Percentiles rank a stretch among this genome's conserved stretches.
Evolutionary conservation across 1,139 yeast species (phyloP).

Genomic region (Torulaspora pretoriensis): DNA sequence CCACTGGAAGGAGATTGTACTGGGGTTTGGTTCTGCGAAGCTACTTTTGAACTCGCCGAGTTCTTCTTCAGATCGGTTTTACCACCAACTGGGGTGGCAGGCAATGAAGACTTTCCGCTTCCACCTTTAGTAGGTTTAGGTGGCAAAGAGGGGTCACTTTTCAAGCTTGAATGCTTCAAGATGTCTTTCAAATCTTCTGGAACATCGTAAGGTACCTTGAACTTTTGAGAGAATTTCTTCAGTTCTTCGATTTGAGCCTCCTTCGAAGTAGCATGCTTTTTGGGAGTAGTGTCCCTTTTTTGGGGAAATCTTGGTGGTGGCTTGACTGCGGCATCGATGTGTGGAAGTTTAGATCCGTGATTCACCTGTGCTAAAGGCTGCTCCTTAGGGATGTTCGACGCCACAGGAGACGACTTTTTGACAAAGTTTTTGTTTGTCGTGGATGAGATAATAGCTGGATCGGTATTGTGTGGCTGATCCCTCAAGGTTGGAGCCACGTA

Average conservation of each 20-base stretch:
- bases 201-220: constrained; percentile 68
- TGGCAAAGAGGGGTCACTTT: constrained; percentile 26
- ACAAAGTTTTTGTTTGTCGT: constrained; percentile 17
- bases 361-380: neutral
- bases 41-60: constrained; percentile 11
- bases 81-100: constrained; percentile 26
- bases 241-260: constrained; percentile 74
- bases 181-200: constrained; percentile 78
- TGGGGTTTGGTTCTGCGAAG: constrained; percentile 20
- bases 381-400: constrained; percentile 1
- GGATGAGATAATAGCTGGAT: constrained; percentile 72
- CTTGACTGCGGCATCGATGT: neutral
- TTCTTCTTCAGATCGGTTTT: constrained; percentile 23
- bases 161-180: constrained; percentile 34
- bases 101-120: constrained; percentile 16
- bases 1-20: constrained; percentile 18
- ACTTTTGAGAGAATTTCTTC: constrained; percentile 75
- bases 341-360: neutral
- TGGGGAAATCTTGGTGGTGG: constrained; percentile 1
- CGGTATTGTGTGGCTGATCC: constrained; percentile 60
- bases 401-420: constrained; percentile 3
- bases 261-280: constrained; percentile 34
- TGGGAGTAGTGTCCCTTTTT: constrained; percentile 8
- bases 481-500: constrained; percentile 59
- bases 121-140: constrained; percentile 22